phyloP scores from a whole-genome alignment of 139 green algal genomes.

The Parachlorella kessleri region DNA sequence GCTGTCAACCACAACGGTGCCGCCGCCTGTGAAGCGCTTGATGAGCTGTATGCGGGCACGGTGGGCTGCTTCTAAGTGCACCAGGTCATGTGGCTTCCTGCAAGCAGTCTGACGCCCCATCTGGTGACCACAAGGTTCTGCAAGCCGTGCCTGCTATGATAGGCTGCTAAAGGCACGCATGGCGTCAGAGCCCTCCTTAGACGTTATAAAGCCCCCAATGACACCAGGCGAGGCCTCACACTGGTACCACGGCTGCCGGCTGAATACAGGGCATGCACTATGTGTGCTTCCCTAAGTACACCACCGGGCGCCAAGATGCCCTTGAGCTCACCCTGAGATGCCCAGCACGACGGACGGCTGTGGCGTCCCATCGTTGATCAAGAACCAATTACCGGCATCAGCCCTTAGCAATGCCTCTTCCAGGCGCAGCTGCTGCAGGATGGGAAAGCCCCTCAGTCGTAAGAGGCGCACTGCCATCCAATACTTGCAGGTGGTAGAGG shows the following conservation, averaged over 20 bases:
- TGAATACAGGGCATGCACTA: too few relatives aligned
- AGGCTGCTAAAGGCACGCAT: neutral
- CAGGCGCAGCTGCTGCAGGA: conserved; percentile 79
- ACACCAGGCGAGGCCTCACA: neutral
- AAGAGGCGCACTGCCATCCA: conserved; percentile 46
- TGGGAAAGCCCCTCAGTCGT: conserved; percentile 53
- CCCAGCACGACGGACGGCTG: conserved; percentile 83
- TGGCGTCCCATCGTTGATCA: conserved; percentile 85
- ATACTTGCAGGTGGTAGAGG: too few relatives aligned
- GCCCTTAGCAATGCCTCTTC: conserved; percentile 86
- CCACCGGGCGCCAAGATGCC: neutral
- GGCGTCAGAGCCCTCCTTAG: neutral
- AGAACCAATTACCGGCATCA: conserved; percentile 73
- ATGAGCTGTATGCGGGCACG: conserved; percentile 69
- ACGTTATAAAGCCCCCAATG: neutral
- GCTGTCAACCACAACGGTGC: conserved; percentile 94
- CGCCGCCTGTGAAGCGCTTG: conserved; percentile 91
- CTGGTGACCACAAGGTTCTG: neutral
- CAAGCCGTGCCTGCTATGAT: neutral
- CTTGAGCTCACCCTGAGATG: conserved; percentile 81
- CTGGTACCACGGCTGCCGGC: too few relatives aligned
- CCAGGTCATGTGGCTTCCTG: conserved; percentile 80
- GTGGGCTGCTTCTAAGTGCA: conserved; percentile 62
- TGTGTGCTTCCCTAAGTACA: neutral
- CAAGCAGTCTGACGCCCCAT: neutral